Percentiles rank a stretch among this genome's conserved stretches.
Evolutionary conservation across 176 grass and related monocot genomes (phyloP).

Genomic region (Carex littledalei): DNA sequence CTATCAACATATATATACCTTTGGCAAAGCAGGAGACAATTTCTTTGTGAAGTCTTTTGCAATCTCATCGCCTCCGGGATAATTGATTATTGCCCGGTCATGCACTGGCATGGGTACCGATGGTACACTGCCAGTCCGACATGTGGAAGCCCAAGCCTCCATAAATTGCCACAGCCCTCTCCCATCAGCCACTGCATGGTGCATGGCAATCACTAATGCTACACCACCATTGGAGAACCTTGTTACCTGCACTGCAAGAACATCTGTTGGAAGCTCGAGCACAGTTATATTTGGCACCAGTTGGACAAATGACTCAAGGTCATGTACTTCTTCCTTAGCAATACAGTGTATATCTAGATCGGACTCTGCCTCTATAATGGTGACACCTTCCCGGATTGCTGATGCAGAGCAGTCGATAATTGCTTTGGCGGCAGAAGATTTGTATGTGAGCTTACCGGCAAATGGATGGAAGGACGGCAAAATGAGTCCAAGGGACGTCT

Average conservation of each 20-base stretch:
- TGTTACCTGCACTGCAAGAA: constrained; percentile 9
- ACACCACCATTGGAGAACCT: constrained; percentile 10
- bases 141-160: constrained; percentile 9
- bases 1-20: background rate
- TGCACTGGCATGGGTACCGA: background rate
- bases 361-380: constrained; percentile 10
- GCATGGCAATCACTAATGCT: background rate
- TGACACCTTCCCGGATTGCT: background rate
- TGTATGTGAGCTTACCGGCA: constrained; percentile 9
- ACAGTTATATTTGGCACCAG: constrained; percentile 1
- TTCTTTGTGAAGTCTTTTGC: background rate
- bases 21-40: background rate
- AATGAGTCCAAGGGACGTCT: constrained; percentile 1
- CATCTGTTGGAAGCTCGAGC: background rate
- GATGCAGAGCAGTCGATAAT: constrained; percentile 8
- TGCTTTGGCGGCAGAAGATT: background rate
- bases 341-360: background rate
- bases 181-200: background rate
- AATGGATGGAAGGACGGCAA: constrained; percentile 16
- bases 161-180: constrained; percentile 11
- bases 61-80: background rate
- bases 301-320: constrained; percentile 1
- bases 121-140: background rate
- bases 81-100: background rate
- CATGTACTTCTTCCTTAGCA: background rate